A percentile compares a stretch with the other conserved stretches of the same genome.
phyloP scores from a whole-genome alignment of 805 yeast genomes.

The Hanseniaspora nectarophila region DNA sequence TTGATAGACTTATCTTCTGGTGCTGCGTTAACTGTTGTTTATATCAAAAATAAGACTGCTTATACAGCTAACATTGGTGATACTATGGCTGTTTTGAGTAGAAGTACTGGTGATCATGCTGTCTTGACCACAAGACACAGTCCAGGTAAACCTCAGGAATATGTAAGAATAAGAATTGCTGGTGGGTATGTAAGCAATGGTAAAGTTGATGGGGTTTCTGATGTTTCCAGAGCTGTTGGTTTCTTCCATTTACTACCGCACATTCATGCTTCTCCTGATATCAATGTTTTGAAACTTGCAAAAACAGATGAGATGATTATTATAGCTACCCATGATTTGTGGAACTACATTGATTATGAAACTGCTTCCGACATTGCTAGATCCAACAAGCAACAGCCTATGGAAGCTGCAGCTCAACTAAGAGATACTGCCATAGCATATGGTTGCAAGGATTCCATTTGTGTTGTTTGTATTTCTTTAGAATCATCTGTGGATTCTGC shows the following conservation, averaged over 20 bases:
- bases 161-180: slow-evolving; percentile 75
- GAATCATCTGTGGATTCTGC: slow-evolving; percentile 32
- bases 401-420: slow-evolving; percentile 82
- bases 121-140: slow-evolving; percentile 67
- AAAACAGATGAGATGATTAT: slow-evolving; percentile 74
- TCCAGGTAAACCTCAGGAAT: slow-evolving; percentile 66
- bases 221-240: slow-evolving; percentile 85
- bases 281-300: slow-evolving; percentile 46
- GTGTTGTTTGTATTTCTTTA: slow-evolving; percentile 68
- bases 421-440: slow-evolving; percentile 91
- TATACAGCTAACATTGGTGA: slow-evolving; percentile 89
- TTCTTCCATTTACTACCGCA: slow-evolving; percentile 77
- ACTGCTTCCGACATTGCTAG: slow-evolving; percentile 84
- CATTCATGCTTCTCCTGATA: slow-evolving; percentile 77
- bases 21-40: slow-evolving; percentile 71
- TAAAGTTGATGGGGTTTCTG: slow-evolving; percentile 67
- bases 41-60: slow-evolving; percentile 55
- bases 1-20: slow-evolving; percentile 69
- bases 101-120: slow-evolving; percentile 69
- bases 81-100: slow-evolving; percentile 65
- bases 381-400: slow-evolving; percentile 68
- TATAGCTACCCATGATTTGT: slow-evolving; percentile 68
- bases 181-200: slow-evolving; percentile 89
- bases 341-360: slow-evolving; percentile 75
- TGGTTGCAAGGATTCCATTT: slow-evolving; percentile 68